These are phyloP conservation scores for Teunomyces lycoperdinae DNA, from an alignment of 805 yeast genomes.

Conservation along the genomic window DNA sequence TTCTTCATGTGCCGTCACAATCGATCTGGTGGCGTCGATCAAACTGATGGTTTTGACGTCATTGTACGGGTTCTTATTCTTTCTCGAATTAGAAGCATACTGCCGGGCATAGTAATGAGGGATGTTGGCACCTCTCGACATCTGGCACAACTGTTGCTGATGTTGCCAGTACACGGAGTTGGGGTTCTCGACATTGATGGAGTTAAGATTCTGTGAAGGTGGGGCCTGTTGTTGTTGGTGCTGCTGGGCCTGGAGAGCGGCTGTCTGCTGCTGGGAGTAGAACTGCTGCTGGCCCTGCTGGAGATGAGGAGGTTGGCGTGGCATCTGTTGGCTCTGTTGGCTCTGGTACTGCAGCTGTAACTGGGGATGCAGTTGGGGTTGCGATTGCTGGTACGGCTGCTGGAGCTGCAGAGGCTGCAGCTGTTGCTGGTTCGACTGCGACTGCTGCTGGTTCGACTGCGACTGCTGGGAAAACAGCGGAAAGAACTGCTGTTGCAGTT, in stretches of 20 bases:
- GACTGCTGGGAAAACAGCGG: slow-evolving; percentile 20
- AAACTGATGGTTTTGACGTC: slow-evolving; percentile 38
- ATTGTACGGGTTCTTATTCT: slow-evolving; percentile 35
- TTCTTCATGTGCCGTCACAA: slow-evolving; percentile 37
- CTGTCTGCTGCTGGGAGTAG: slow-evolving; percentile 11
- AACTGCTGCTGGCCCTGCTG: slow-evolving; percentile 16
- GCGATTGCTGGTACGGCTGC: slow-evolving; percentile 19
- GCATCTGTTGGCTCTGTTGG: slow-evolving; percentile 16
- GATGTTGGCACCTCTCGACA: slow-evolving; percentile 60
- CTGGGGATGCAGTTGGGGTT: slow-evolving; percentile 14
- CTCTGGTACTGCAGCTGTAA: slow-evolving; percentile 22
- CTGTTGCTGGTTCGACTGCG: slow-evolving; percentile 25
- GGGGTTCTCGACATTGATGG: slow-evolving; percentile 36
- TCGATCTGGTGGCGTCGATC: slow-evolving; percentile 40
- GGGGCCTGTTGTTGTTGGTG: slow-evolving; percentile 13
- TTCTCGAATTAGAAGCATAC: slow-evolving; percentile 68
- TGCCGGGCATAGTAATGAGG: slow-evolving; percentile 84
- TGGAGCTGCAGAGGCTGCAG: slow-evolving; percentile 19
- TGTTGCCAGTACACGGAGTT: slow-evolving; percentile 68
- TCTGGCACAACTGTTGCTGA: slow-evolving; percentile 68
- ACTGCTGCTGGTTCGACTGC: slow-evolving; percentile 27
- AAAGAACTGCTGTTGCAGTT: slow-evolving; percentile 24
- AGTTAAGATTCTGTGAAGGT: slow-evolving; percentile 30
- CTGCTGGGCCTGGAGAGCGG: slow-evolving; percentile 8
- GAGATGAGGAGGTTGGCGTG: slow-evolving; percentile 20